phyloP scores from a whole-genome alignment of 2,329 filamentous ascomycete genomes.

The Chrysoporthe austroafricana region DNA sequence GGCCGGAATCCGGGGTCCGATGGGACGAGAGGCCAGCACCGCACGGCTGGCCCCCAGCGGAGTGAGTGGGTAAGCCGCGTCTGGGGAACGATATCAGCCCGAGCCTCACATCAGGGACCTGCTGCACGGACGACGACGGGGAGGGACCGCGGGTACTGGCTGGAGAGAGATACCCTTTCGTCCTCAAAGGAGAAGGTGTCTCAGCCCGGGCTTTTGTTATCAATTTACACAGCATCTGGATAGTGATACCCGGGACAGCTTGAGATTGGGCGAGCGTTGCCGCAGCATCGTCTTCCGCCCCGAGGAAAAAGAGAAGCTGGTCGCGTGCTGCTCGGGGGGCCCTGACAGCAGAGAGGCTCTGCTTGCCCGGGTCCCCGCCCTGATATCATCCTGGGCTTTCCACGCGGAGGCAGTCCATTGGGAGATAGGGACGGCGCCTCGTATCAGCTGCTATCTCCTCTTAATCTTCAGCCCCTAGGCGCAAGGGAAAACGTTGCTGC shows the following conservation, averaged over 20 bases:
- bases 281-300: background rate
- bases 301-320: background rate
- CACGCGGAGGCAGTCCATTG: background rate
- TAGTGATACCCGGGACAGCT: background rate
- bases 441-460: conserved; percentile 9
- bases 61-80: background rate
- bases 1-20: background rate
- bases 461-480: background rate
- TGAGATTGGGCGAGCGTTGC: no score
- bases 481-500: background rate
- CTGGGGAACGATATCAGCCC: no score
- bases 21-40: background rate
- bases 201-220: background rate
- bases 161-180: background rate
- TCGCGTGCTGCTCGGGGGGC: conserved; percentile 3
- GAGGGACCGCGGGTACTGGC: background rate
- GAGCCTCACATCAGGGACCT: background rate
- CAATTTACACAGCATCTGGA: background rate
- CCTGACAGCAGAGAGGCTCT: background rate
- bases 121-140: background rate
- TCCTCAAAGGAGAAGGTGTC: conserved; percentile 26
- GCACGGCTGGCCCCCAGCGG: background rate
- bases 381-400: background rate
- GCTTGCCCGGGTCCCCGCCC: background rate
- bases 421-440: background rate